Evolutionary conservation across 2,329 filamentous ascomycete genomes (phyloP), one percentile per base, ranked within the genome.

Genomic region (Aspergillus udagawae): DNA sequence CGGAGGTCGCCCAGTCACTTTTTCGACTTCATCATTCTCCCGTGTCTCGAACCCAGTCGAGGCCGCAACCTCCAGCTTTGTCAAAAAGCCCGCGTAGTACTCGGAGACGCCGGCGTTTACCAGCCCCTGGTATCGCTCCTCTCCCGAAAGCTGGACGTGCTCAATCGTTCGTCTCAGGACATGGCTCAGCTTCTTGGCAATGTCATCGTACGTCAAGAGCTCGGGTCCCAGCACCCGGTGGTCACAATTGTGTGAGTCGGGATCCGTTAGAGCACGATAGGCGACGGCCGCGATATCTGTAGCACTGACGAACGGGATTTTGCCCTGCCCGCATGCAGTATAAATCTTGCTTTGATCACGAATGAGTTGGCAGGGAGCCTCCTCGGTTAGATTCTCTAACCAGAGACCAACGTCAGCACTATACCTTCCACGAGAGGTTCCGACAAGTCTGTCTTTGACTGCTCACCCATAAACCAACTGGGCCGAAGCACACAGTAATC

Each of bases 381-480:
- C 59, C 55, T 75, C 69, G 1, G 69, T 68, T 55, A 81, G 76
- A 63, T 82, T 82, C 60, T 82, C 79, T 79, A 20, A 41, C 38
- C 38, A 20, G 1, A 21, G 44, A 41, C 9, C 12, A 42, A 51
- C n/a, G 48, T 44, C 20, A 29, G 21, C 32, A 35, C 29, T 12
- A 28, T 44, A 17, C 25, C 17, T 17, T 53, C 20, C 6, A 47
- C 21, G 5, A 53, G 44, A 10, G 28, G 29, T 20, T 51, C 9
- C 41, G 42, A 51, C 5, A 20, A 49, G n/a, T 5, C 32, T 23
- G 25, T 42, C 38, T 42, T 10, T 42, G 6, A 17, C 38, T 17
- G 52, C 38, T 25, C 23, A 77, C 77, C 70, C 69, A 79, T 78
- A 56, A 82, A 82, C 77, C 79, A 83, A n/a, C 74, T 78, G 4